These are phyloP conservation scores for Gamsiella multidivaricata DNA, from an alignment of 192 early-diverging fungal species.

Conservation along the genomic window DNA sequence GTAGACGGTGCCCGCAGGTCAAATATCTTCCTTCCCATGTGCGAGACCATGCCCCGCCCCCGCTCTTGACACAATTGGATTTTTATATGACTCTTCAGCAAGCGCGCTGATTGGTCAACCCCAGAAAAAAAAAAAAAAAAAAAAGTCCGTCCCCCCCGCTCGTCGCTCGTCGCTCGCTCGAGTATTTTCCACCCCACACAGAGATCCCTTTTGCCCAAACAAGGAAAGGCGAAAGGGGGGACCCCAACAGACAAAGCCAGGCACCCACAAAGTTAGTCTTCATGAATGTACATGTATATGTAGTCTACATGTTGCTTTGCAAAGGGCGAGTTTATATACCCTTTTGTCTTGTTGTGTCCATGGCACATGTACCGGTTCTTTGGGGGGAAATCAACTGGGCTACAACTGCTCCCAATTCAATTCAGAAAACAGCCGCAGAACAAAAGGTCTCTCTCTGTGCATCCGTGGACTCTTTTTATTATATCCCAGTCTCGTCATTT, in stretches of 20 bases:
- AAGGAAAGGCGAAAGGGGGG: conserved; percentile 22
- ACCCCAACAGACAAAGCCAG: neutral
- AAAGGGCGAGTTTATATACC: too few species aligned
- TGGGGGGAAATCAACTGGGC: too few species aligned
- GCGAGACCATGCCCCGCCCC: too few species aligned
- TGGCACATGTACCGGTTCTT: too few species aligned
- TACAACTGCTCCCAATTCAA: too few species aligned
- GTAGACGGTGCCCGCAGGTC: too few species aligned
- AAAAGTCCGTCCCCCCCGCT: neutral
- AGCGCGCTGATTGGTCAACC: neutral
- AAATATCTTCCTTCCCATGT: neutral
- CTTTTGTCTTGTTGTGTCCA: too few species aligned
- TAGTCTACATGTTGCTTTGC: neutral
- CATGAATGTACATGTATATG: neutral
- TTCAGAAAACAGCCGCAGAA: too few species aligned
- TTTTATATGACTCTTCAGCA: conserved; percentile 1
- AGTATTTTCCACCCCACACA: conserved; percentile 7
- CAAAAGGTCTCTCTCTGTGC: too few species aligned
- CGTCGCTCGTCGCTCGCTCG: too few species aligned
- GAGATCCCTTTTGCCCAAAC: conserved; percentile 11
- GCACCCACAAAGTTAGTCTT: neutral
- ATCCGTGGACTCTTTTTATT: too few species aligned
- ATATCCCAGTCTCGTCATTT: too few species aligned
- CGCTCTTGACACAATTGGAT: neutral
- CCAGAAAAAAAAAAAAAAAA: neutral